Evolutionary conservation across 2,329 filamentous ascomycete species (phyloP), one percentile per base, ranked within the genome.

Genomic region (Didymella sp.): DNA sequence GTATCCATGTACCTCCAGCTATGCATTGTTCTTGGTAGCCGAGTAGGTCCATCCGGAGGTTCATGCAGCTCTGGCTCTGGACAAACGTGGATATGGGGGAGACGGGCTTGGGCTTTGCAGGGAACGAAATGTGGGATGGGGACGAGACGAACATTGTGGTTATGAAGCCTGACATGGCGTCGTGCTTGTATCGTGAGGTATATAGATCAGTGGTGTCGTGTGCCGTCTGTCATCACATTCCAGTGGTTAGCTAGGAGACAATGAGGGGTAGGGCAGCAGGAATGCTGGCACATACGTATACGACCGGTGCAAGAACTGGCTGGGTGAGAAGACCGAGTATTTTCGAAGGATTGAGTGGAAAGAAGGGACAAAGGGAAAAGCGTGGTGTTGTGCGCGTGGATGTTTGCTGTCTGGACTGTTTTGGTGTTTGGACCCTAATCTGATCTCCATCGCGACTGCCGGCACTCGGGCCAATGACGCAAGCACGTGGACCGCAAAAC

Each of bases 141-240:
- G 64, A 53, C 30, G 69, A 70, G 63, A 90, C 88, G 80, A 82
- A 91, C 89, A 91, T 90, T 76, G 90, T 92, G 67, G 88, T 91
- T 73, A 92, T 89, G 80, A 92, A 90, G 66, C 89, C 89, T 74
- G 88, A 85, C 89, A 91, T 92, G 58, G 56, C 52, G 51, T 44
- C 52, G 58, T 41, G 44, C 24, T 56, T 51, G 56, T 56, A 53
- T 42, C 51, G 53, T 65, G 55, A 46, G 57, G 38, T 67, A 60
- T 73, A 68, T 62, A 60, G 48, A 56, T 58, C 31, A 30, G 33
- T 24, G 25, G 61, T 61, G 54, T 59, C 56, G 57, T 54, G 63
- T 56, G 59, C 54, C 60, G 46, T 59, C 62, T 65, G 56, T 43
- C 42, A 30, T 68, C 38, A 54, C 71, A 74, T 75, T 74, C 69